Percentiles rank a stretch among this genome's conserved stretches.
These are phyloP conservation scores for Fusarium napiforme DNA, from an alignment of 2,329 filamentous ascomycete genomes.

Conservation along the genomic window DNA sequence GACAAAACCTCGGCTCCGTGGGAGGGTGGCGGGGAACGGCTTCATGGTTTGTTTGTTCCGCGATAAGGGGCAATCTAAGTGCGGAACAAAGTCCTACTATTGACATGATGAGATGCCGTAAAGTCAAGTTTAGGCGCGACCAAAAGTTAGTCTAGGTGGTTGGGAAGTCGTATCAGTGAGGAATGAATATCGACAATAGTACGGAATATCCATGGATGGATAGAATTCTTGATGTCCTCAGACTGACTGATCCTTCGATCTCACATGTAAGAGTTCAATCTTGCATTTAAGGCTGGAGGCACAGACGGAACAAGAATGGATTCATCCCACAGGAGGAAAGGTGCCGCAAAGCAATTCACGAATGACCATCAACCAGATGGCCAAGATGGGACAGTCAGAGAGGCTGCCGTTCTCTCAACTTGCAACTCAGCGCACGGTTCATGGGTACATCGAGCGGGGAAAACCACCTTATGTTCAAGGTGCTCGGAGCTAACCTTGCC, in stretches of 20 bases:
- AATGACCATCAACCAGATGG: constrained; percentile 42
- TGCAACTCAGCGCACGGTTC: constrained; percentile 38
- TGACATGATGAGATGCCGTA: constrained; percentile 43
- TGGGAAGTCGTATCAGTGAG: constrained; percentile 5
- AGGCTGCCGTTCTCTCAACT: constrained; percentile 21
- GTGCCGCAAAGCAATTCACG: constrained; percentile 39
- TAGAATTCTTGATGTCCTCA: background rate
- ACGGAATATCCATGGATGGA: background rate
- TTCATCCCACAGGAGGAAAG: constrained; percentile 45
- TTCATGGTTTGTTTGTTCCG: constrained; percentile 41
- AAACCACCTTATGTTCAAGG: constrained; percentile 5
- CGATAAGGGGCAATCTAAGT: constrained; percentile 42
- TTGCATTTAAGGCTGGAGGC: constrained; percentile 46
- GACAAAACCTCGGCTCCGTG: constrained; percentile 44
- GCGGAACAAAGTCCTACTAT: constrained; percentile 38
- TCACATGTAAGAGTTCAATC: constrained; percentile 39
- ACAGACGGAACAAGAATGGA: constrained; percentile 42
- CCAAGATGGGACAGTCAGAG: constrained; percentile 42
- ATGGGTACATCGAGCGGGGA: constrained; percentile 37
- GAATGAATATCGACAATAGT: background rate
- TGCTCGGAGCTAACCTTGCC: constrained; percentile 31
- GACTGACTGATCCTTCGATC: constrained; percentile 17
- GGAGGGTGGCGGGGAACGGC: constrained; percentile 45
- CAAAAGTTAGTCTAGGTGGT: constrained; percentile 13
- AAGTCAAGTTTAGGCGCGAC: constrained; percentile 34